Evolutionary conservation across 2,329 filamentous ascomycete species (phyloP).

Genomic region (Pseudogymnoascus sp.): DNA sequence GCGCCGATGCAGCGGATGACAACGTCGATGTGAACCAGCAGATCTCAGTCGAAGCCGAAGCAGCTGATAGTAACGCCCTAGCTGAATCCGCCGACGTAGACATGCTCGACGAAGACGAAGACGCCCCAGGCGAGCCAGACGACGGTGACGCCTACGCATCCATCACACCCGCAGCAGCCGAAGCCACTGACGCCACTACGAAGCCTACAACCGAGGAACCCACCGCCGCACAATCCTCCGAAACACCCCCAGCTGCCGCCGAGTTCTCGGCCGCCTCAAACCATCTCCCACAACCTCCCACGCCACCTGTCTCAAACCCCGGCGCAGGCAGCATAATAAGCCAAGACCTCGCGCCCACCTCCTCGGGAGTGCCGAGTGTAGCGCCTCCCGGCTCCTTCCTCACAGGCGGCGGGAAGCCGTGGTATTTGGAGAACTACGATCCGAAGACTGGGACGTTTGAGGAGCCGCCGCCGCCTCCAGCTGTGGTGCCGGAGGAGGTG

Average conservation of each 20-base stretch:
- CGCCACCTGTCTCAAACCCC: conserved; percentile 56
- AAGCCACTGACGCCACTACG: not conserved
- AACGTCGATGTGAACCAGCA: conserved; percentile 22
- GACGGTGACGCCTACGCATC: conserved; percentile 16
- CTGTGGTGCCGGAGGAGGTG: not conserved
- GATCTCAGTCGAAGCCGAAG: conserved; percentile 30
- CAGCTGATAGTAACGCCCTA: conserved; percentile 34
- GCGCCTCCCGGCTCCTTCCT: conserved; percentile 37
- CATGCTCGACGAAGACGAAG: conserved; percentile 21
- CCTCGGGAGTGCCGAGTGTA: not conserved
- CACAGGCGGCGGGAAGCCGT: conserved; percentile 69
- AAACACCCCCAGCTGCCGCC: conserved; percentile 41
- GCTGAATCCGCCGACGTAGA: conserved; percentile 20
- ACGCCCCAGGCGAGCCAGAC: conserved; percentile 12
- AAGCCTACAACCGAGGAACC: conserved; percentile 23
- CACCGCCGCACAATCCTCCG: conserved; percentile 21
- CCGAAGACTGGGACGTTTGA: conserved; percentile 30
- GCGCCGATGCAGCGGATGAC: conserved; percentile 21
- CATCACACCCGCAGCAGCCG: not conserved
- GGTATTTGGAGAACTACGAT: conserved; percentile 79
- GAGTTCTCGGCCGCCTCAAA: conserved; percentile 30
- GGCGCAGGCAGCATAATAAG: conserved; percentile 17
- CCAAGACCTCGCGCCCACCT: conserved; percentile 16
- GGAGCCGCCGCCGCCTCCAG: not conserved
- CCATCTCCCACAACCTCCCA: conserved; percentile 40